Percentiles rank a stretch among this genome's conserved stretches.
phyloP scores from a whole-genome alignment of 2,329 filamentous ascomycete species.

The Pseudopithomyces chartarum region DNA sequence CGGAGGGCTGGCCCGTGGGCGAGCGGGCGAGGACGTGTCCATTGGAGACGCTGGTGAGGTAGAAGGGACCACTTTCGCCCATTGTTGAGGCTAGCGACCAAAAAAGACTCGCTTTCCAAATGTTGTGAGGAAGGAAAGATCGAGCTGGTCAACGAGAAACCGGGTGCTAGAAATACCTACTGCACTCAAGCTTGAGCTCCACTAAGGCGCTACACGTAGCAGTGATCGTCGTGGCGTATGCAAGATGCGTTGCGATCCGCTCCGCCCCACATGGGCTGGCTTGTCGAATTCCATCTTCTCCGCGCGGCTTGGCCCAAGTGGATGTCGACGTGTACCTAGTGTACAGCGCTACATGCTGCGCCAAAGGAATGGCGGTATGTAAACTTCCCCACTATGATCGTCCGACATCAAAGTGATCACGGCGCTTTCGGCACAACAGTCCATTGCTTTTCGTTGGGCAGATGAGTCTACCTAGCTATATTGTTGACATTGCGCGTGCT shows the following conservation, averaged over 20 bases:
- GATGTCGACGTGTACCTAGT: background rate
- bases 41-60: background rate
- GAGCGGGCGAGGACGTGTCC: background rate
- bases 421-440: no score
- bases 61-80: background rate
- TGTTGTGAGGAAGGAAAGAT: background rate
- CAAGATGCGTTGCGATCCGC: background rate
- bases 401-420: no score
- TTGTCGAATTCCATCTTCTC: background rate
- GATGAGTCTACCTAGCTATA: no score
- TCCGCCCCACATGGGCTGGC: background rate
- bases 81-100: background rate
- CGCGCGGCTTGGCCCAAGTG: background rate
- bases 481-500: no score
- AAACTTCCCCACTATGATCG: no score
- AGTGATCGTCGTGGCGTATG: background rate
- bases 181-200: background rate
- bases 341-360: background rate
- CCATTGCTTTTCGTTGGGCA: no score
- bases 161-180: background rate
- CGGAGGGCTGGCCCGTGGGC: conserved; percentile 1
- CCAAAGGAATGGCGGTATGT: background rate
- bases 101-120: background rate
- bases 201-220: background rate
- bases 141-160: background rate